Conservation (phyloP, 768 basidiomycete genomes). For the Suillus hirtellus region DNA sequence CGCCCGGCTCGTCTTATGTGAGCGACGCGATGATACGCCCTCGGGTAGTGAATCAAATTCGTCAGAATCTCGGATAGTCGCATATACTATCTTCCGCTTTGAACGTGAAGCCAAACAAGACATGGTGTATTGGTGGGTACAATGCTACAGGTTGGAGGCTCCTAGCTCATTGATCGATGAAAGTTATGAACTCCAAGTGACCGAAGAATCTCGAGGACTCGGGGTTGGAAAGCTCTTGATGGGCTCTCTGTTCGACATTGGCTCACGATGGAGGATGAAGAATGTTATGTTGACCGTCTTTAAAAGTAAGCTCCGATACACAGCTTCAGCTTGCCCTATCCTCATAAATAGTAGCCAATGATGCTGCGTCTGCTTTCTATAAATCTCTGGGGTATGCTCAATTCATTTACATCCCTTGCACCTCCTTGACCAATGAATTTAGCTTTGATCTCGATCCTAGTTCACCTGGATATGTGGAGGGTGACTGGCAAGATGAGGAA, state of each 20-base stretch:
- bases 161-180: slow-evolving; percentile 1
- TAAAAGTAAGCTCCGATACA: slow-evolving; percentile 48
- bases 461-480: slow-evolving; percentile 46
- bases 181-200: slow-evolving; percentile 81
- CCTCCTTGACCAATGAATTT: neutral
- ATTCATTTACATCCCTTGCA: neutral
- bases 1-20: slow-evolving; percentile 61
- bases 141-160: neutral
- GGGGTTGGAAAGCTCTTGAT: slow-evolving; percentile 64
- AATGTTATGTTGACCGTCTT: slow-evolving; percentile 78
- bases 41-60: slow-evolving; percentile 16
- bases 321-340: neutral
- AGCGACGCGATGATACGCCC: slow-evolving; percentile 9
- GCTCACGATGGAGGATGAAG: slow-evolving; percentile 54
- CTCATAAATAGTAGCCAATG: slow-evolving; percentile 40
- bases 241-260: slow-evolving; percentile 50
- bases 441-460: slow-evolving; percentile 57
- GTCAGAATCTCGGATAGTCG: slow-evolving; percentile 30
- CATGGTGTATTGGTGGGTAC: slow-evolving; percentile 67
- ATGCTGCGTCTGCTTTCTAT: slow-evolving; percentile 53
- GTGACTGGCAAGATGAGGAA: slow-evolving; percentile 29
- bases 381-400: slow-evolving; percentile 48
- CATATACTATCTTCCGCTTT: slow-evolving; percentile 68
- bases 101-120: slow-evolving; percentile 62
- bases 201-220: slow-evolving; percentile 38